phyloP scores from a whole-genome alignment of 441 rosid species.

The Mallotus repandus region DNA sequence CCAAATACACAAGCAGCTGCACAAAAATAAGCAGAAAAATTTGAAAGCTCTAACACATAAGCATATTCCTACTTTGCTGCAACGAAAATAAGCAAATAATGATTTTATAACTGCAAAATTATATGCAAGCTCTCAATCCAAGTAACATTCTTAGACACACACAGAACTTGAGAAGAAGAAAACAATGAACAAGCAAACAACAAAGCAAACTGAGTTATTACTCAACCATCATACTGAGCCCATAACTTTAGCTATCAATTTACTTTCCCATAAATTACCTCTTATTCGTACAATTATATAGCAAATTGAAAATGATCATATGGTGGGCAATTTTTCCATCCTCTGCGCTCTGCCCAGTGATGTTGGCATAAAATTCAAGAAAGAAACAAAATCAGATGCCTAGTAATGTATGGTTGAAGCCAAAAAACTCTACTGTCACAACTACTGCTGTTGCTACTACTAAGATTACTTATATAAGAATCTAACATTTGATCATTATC shows the following conservation, averaged over 20 bases:
- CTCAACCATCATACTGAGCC: constrained; percentile 10
- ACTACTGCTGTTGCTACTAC: too few relatives aligned
- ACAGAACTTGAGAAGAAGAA: neutral
- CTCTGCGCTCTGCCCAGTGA: neutral
- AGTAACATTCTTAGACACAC: neutral
- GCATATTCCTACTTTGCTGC: neutral
- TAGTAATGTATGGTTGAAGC: too few relatives aligned
- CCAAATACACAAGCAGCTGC: neutral
- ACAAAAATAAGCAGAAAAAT: neutral
- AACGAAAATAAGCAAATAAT: neutral
- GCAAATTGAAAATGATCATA: constrained; percentile 27
- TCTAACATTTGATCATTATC: neutral
- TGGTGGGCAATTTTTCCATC: constrained; percentile 29
- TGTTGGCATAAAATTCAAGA: too few relatives aligned
- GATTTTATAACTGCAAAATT: neutral
- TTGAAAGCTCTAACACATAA: neutral
- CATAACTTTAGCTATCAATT: constrained; percentile 14
- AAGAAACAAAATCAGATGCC: too few relatives aligned
- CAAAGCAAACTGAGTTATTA: neutral
- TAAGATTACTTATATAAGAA: neutral
- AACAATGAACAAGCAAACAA: neutral
- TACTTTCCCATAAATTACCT: constrained; percentile 9
- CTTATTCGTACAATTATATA: constrained; percentile 25
- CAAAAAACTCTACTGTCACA: too few relatives aligned
- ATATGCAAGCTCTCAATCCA: neutral